Evolutionary conservation across 345 rosid species (phyloP), one percentile per base, ranked within the genome.

Genomic region (Euphorbia pulcherrima): DNA sequence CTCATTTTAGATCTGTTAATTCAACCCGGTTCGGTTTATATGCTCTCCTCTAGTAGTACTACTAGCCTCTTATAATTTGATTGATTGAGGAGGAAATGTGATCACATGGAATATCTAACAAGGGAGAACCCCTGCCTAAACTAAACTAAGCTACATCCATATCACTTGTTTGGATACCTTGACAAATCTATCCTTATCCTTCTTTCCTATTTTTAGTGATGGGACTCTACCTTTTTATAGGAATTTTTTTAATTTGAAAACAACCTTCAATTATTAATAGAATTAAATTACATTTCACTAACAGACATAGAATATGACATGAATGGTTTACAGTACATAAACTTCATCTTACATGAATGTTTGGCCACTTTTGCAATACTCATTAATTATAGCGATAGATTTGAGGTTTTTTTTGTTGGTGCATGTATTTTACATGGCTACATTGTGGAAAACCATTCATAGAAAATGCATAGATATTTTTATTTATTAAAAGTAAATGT

Each of bases 61-160:
- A n/a, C n/a, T n/a, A n/a, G 21, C 21, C 20, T 69, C 72, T 50
- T 30, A 44, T 8, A 41, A 2, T 37, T 41, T 41, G 30, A 47
- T 69, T 59, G 66, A 59, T 23, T 48, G 50, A n/a, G 48, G 23
- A 23, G 58, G 50, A 68, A 68, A 35, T 60, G 56, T 58, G 56
- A 46, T 33, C 65, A 47, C 65, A 47, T 60, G 72, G 47, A 68
- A 59, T n/a, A n/a, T 46, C 56, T n/a, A 13, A 33, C 47, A 59
- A 60, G 24, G 66, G 58, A 69, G 37, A 48, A 16, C 66, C 72
- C 72, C 72, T 60, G 17, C 66, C 64, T 27, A 14, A 52, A 69
- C 64, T 27, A 14, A 52, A 69, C 65, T 59, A 69, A 59, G 59
- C 24, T 17, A 60, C 72, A 8, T 3, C 60, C 35, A 60, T 60